Conservation (phyloP, 345 rosid species). For the Eucalyptus erythrocorys region DNA sequence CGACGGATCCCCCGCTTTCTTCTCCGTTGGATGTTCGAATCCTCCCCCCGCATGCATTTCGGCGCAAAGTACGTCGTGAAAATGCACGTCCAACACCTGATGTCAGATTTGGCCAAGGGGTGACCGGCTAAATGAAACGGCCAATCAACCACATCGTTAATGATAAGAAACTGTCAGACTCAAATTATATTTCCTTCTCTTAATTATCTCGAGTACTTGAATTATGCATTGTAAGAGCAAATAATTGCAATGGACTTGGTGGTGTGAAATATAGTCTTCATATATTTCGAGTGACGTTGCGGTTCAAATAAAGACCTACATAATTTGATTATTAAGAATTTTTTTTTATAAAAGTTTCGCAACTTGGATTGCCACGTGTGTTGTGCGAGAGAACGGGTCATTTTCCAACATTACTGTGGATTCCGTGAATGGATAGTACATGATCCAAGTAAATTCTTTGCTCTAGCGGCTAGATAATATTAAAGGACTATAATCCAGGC, state of each 20-base stretch:
- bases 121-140: not conserved
- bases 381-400: not conserved
- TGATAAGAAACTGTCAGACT: not conserved
- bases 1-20: not conserved
- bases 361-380: not conserved
- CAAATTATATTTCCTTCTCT: not conserved
- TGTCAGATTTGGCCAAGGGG: not conserved
- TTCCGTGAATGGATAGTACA: not conserved
- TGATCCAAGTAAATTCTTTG: not conserved
- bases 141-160: not conserved
- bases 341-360: not conserved
- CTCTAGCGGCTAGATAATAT: not conserved
- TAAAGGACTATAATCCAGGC: not conserved
- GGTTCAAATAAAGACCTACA: too few species aligned
- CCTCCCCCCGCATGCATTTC: not conserved
- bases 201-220: too few species aligned
- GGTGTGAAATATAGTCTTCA: fast-evolving
- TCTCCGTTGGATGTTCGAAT: not conserved
- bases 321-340: not conserved
- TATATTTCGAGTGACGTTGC: fast-evolving
- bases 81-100: not conserved
- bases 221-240: too few species aligned
- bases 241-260: too few species aligned
- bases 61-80: not conserved
- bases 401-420: not conserved